Percentiles rank a stretch among this genome's conserved stretches.
Evolutionary conservation across 441 rosid species (phyloP).

Genomic region (Jatropha multifida): DNA sequence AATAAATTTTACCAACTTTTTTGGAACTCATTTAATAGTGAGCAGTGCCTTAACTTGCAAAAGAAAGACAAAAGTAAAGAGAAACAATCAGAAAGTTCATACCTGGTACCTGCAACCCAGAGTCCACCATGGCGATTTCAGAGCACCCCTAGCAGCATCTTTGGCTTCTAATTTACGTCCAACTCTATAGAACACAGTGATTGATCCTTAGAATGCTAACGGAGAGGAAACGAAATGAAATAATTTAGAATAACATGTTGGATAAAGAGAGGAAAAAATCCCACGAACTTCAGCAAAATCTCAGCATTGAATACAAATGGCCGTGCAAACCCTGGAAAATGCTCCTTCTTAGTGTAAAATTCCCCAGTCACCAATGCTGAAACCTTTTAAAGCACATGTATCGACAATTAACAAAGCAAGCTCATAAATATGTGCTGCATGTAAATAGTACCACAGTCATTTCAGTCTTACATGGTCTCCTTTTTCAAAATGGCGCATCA

Average conservation of each 20-base stretch:
- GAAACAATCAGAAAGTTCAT: slow-evolving; percentile 10
- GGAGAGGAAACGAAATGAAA: not conserved
- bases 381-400: slow-evolving; percentile 47
- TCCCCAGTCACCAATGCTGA: slow-evolving; percentile 88
- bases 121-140: slow-evolving; percentile 96
- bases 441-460: slow-evolving; percentile 16
- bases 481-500: slow-evolving; percentile 59
- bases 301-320: slow-evolving; percentile 81
- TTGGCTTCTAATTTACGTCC: slow-evolving; percentile 75
- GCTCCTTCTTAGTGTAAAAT: slow-evolving; percentile 67
- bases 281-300: slow-evolving; percentile 70
- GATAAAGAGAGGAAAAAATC: slow-evolving; percentile 17
- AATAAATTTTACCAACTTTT: too few relatives aligned
- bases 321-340: slow-evolving; percentile 82
- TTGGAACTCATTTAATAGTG: too few relatives aligned
- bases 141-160: slow-evolving; percentile 90
- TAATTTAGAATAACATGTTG: slow-evolving; percentile 1
- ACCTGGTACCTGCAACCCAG: slow-evolving; percentile 81
- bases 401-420: slow-evolving; percentile 18
- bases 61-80: not conserved
- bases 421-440: slow-evolving; percentile 12
- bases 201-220: slow-evolving; percentile 9
- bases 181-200: slow-evolving; percentile 40
- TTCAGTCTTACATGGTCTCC: slow-evolving; percentile 69
- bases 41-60: not conserved